Conservation (phyloP, 306 rosid species). For the Pyrus betulifolia region DNA sequence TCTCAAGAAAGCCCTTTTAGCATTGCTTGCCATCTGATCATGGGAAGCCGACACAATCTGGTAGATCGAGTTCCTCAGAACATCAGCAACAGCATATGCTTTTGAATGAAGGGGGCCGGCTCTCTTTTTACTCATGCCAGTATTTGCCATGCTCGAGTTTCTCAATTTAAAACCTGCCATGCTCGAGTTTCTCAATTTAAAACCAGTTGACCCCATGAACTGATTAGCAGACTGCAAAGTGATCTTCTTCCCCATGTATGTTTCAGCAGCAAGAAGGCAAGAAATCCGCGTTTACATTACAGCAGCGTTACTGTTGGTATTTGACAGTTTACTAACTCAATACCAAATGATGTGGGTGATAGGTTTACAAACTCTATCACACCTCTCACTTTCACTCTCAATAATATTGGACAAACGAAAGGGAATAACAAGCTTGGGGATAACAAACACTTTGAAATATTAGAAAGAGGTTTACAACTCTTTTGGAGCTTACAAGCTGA, state of each 20-base stretch:
- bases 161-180: constrained; percentile 3
- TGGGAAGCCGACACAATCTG: constrained; percentile 71
- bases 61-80: constrained; percentile 69
- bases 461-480: no score
- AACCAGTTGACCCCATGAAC: constrained; percentile 61
- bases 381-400: no score
- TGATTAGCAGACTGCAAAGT: constrained; percentile 51
- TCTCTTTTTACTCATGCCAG: constrained; percentile 49
- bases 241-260: constrained; percentile 87
- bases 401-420: no score
- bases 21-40: constrained; percentile 70
- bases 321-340: no score
- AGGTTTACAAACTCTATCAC: no score
- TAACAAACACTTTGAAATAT: no score
- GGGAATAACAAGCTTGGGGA: no score
- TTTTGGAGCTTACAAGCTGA: no score
- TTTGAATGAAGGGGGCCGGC: constrained; percentile 54
- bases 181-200: constrained; percentile 70
- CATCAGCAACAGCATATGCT: constrained; percentile 78
- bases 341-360: no score
- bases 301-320: no score
- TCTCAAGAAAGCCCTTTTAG: constrained; percentile 71
- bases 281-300: constrained; percentile 67
- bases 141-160: background rate
- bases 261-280: constrained; percentile 80